Evolutionary conservation across 768 basidiomycete species (phyloP), one percentile per base, ranked within the genome.

Genomic region (Suillus plorans): DNA sequence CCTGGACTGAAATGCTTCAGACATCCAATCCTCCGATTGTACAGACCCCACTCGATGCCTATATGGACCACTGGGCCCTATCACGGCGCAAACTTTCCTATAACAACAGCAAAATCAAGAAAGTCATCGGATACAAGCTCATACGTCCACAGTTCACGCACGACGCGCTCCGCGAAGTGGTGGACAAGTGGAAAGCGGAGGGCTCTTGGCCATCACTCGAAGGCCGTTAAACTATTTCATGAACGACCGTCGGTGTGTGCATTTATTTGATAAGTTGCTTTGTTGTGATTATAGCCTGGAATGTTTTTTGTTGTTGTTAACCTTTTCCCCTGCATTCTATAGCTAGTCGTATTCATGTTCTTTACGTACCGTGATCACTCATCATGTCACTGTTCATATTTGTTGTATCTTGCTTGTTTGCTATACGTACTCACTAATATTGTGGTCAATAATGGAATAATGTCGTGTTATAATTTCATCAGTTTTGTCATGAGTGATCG

Each of bases 141-240:
- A 84, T 81, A 68, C 79, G 79, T 41, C 91, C 94, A 1, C 69
- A 82, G 42, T 87, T 94, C 71, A 82, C 80, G 69, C 84, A 84
- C 55, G 86, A 86, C 20, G 79, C 83, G 8, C 72, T 95, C 61
- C 78, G 81, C 70, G 91, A 94, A 63, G 81, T 92, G 37, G 84
- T 95, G 41, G 88, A 90, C 70, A 89, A 90, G 73, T 94, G 90
- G 87, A 92, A 90, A 72, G 86, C 76, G 16, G 93, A 95, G 69
- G 86, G 88, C 47, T 64, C 76, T 0, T 76, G 75, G 75, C 75
- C 76, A 14, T 67, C 65, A 58, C 44, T 77, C 58, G 68, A 70
- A 4, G 68, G 52, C 9, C 49, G 25, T 36, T 42, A 45, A 37
- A 28, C 31, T 13, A 37, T 20, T 34, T 9, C 18, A 55, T 22